Evolutionary conservation across 352 stramenopile species (phyloP), one percentile per base, ranked within the genome.

Genomic region (Phytophthora sp.): DNA sequence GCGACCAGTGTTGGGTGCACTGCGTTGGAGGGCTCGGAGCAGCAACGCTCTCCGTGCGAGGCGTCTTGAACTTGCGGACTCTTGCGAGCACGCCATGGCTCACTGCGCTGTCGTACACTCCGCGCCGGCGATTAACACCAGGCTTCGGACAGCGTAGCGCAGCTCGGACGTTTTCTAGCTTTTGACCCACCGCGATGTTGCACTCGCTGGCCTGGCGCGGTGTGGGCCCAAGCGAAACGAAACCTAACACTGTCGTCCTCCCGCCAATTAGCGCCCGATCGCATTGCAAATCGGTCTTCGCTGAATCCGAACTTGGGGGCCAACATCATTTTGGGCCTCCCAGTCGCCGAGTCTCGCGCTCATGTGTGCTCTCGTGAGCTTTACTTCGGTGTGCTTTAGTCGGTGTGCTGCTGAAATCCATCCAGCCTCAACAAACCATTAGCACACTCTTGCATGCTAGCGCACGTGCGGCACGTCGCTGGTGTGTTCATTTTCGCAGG

Each of bases 81-180:
- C 32, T 32, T 17, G 28, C 23, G 26, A 50, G 27, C 27, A 49
- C 51, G 27, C 11, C 27, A 34, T 35, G 18, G 38, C 42, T 54
- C 41, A 54, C 54, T 59, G 20, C 27, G 18, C 30, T 15, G 30
- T 18, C 41, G 38, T 51, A n/a, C 38, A 26, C 13, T 31, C 7
- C 9, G n/a, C 4, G 30, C 41, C 32, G 31, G 39, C 32, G 32
- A 54, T 54, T 54, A 52, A 48, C 42, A 53, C 43, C 48, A 17
- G 8, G 24, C 58, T 54, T 66, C 58, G 42, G 23, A 62, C 59
- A 51, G 58, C 42, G 44, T 53, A 42, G 37, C 50, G 28, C 38
- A n/a, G 20, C 17, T 13, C 44, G 45, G 17, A 39, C 57, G 23
- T 66, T 66, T 48, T 60, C 20, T 64, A 43, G 35, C 41, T 51